phyloP scores from a whole-genome alignment of 2,329 filamentous ascomycete genomes.

The Aspergillus flavus region DNA sequence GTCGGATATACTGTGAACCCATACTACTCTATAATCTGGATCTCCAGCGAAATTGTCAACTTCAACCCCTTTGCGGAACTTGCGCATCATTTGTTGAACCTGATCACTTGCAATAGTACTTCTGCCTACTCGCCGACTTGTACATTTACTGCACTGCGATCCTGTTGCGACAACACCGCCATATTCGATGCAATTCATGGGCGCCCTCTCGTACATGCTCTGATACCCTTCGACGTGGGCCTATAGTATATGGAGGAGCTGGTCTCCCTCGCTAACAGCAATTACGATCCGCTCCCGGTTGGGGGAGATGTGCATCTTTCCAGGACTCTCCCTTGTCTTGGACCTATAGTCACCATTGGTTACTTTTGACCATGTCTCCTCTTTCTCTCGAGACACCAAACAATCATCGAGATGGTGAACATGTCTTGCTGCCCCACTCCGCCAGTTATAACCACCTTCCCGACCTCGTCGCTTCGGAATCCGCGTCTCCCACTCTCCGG shows the following conservation, averaged over 20 bases:
- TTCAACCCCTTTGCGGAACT: slow-evolving; percentile 9
- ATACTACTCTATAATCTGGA: slow-evolving; percentile 2
- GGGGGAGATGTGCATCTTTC: slow-evolving; percentile 34
- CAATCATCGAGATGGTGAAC: slow-evolving; percentile 29
- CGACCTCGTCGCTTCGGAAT: slow-evolving; percentile 35
- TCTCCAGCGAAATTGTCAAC: slow-evolving; percentile 9
- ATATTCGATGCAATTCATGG: slow-evolving; percentile 16
- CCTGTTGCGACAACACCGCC: neutral
- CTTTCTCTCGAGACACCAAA: slow-evolving; percentile 25
- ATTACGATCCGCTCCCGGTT: slow-evolving; percentile 18
- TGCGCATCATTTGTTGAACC: slow-evolving; percentile 14
- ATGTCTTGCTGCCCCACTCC: slow-evolving; percentile 50
- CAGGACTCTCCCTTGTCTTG: slow-evolving; percentile 25
- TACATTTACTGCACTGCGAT: neutral
- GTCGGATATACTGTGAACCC: slow-evolving; percentile 8
- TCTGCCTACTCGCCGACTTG: slow-evolving; percentile 11
- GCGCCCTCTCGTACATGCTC: slow-evolving; percentile 15
- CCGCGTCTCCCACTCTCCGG: slow-evolving; percentile 44
- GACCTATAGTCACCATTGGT: slow-evolving; percentile 19
- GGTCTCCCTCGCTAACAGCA: slow-evolving; percentile 39
- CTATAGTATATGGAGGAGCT: slow-evolving; percentile 43
- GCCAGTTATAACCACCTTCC: slow-evolving; percentile 63
- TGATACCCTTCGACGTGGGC: slow-evolving; percentile 11
- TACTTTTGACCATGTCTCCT: slow-evolving; percentile 37
- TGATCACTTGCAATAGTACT: slow-evolving; percentile 7